Evolutionary conservation across 1,284 basidiomycete species (phyloP).

Genomic region (Ustilago bromivora): DNA sequence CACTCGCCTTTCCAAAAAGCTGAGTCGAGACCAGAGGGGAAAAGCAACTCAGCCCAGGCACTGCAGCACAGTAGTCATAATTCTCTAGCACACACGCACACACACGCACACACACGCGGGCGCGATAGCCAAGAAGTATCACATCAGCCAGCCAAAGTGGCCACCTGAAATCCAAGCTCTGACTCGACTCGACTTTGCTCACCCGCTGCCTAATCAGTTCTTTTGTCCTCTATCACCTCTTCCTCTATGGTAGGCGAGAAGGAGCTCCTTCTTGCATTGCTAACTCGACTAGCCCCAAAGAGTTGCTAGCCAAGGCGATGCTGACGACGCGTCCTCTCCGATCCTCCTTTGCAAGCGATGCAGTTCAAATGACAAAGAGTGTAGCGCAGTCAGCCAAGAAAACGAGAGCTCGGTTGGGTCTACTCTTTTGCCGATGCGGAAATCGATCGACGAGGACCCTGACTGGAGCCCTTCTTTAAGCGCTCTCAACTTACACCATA

Average conservation of each 20-base stretch:
- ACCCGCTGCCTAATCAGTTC: background rate
- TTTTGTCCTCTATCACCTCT: background rate
- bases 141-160: background rate
- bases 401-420: conserved; percentile 17
- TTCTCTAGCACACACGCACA: background rate
- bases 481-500: background rate
- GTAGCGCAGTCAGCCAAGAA: background rate
- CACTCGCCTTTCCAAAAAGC: conserved; percentile 1
- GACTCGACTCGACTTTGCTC: conserved; percentile 5
- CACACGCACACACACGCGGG: too few species aligned
- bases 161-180: background rate
- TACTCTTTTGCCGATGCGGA: conserved; percentile 21
- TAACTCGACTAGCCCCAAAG: too few species aligned
- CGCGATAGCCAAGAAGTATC: background rate
- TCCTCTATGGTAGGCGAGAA: too few species aligned
- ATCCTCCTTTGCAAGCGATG: background rate
- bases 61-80: background rate
- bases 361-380: background rate
- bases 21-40: conserved; percentile 2
- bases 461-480: background rate
- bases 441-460: conserved; percentile 40
- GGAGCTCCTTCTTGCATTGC: too few species aligned
- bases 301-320: too few species aligned
- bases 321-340: background rate
- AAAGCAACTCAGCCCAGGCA: conserved; percentile 1